Conservation (phyloP, 139 green algal genomes). For the Picocystis salinarum region DNA sequence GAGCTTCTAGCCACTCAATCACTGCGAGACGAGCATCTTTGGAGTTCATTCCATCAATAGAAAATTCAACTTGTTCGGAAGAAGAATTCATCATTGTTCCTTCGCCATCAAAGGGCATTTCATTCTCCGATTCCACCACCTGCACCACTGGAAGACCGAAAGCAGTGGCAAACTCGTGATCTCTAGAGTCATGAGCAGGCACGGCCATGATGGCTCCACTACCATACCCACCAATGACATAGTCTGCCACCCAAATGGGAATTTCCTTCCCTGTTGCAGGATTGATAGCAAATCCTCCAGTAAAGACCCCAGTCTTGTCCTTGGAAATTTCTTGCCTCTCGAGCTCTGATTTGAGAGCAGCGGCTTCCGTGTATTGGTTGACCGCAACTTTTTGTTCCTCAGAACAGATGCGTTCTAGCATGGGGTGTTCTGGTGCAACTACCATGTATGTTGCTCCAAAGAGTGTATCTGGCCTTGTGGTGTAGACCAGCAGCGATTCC, state of each 20-base stretch:
- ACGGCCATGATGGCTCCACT: constrained; percentile 95
- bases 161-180: constrained; percentile 70
- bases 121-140: constrained; percentile 29
- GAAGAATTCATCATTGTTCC: constrained; percentile 24
- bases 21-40: constrained; percentile 19
- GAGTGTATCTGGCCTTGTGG: constrained; percentile 86
- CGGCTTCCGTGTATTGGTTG: constrained; percentile 50
- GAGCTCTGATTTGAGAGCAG: constrained; percentile 66
- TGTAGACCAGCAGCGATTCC: constrained; percentile 69
- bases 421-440: constrained; percentile 84
- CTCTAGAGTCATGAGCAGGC: constrained; percentile 75
- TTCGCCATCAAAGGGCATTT: constrained; percentile 42
- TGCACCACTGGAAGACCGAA: constrained; percentile 42
- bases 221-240: constrained; percentile 87
- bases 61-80: constrained; percentile 22
- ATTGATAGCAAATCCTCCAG: constrained; percentile 62
- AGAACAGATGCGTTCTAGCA: constrained; percentile 23
- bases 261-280: constrained; percentile 58
- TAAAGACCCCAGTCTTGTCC: constrained; percentile 80
- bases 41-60: constrained; percentile 46
- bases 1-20: constrained; percentile 29
- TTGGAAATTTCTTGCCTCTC: constrained; percentile 85
- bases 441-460: constrained; percentile 94
- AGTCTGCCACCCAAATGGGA: constrained; percentile 91
- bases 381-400: constrained; percentile 32